These are phyloP conservation scores for Skeletonema potamos DNA, from an alignment of 108 stramenopile genomes.

Conservation along the genomic window DNA sequence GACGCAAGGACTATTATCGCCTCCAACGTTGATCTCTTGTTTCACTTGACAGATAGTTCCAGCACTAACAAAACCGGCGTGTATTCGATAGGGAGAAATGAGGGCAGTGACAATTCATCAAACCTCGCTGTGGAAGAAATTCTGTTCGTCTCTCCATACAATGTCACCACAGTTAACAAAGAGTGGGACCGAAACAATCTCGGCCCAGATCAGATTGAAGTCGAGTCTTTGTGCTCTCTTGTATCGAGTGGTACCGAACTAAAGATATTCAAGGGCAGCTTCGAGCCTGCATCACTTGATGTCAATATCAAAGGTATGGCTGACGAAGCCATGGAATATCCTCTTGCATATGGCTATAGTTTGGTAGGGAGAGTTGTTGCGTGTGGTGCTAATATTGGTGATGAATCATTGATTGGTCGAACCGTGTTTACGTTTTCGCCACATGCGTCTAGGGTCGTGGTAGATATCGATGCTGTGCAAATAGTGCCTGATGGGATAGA, in stretches of 20 bases:
- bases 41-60: constrained; percentile 34
- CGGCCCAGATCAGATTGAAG: constrained; percentile 60
- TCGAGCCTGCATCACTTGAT: constrained; percentile 80
- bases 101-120: not conserved
- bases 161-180: constrained; percentile 55
- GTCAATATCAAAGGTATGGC: constrained; percentile 89
- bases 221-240: constrained; percentile 74
- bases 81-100: not conserved
- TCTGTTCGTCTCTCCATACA: constrained; percentile 59
- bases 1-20: constrained; percentile 60
- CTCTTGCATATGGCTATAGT: constrained; percentile 88
- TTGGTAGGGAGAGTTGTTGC: constrained; percentile 76
- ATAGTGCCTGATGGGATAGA: constrained; percentile 84
- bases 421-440: constrained; percentile 87
- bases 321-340: constrained; percentile 83
- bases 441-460: constrained; percentile 78
- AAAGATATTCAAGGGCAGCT: constrained; percentile 86
- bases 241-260: constrained; percentile 93
- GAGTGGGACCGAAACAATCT: constrained; percentile 24
- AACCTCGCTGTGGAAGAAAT: constrained; percentile 48
- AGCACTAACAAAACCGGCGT: not conserved
- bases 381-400: constrained; percentile 66
- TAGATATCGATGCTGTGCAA: constrained; percentile 66
- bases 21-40: constrained; percentile 81
- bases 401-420: constrained; percentile 60